Evolutionary conservation across 768 basidiomycete genomes (phyloP).

Genomic region (Tulasnella sp.): DNA sequence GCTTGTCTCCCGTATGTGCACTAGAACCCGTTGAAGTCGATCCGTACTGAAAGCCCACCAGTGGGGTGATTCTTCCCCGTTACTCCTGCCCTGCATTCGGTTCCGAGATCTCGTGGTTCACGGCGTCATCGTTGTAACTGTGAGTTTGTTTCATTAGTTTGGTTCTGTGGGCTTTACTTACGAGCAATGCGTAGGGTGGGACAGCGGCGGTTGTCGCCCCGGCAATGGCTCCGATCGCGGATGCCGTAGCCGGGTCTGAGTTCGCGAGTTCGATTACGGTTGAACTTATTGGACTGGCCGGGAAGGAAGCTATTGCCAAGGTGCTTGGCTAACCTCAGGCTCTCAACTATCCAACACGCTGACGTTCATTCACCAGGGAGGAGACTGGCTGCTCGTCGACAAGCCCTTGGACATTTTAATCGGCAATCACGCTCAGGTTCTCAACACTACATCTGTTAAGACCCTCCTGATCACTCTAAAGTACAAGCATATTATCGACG

Average conservation of each 20-base stretch:
- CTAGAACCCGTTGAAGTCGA: slow-evolving; percentile 1
- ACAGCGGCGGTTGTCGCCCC: slow-evolving; percentile 46
- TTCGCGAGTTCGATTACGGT: slow-evolving; percentile 58
- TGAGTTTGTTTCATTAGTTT: slow-evolving; percentile 37
- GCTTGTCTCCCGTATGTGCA: slow-evolving; percentile 52
- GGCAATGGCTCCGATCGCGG: slow-evolving; percentile 54
- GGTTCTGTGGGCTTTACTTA: slow-evolving; percentile 28
- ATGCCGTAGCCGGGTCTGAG: slow-evolving; percentile 44
- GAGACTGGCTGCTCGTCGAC: slow-evolving; percentile 47
- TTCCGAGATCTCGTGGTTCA: slow-evolving; percentile 61
- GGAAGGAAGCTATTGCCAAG: slow-evolving; percentile 50
- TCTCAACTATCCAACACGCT: neutral
- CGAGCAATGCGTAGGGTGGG: slow-evolving; percentile 37
- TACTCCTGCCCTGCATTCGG: slow-evolving; percentile 59
- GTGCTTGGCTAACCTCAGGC: slow-evolving; percentile 28
- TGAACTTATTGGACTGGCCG: slow-evolving; percentile 51
- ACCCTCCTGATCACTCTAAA: slow-evolving; percentile 55
- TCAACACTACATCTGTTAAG: slow-evolving; percentile 58
- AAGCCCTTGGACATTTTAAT: slow-evolving; percentile 47
- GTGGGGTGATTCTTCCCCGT: slow-evolving; percentile 63
- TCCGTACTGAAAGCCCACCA: slow-evolving; percentile 30
- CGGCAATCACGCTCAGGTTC: slow-evolving; percentile 49
- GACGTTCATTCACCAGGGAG: neutral
- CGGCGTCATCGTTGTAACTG: slow-evolving; percentile 55
- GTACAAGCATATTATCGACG: slow-evolving; percentile 1